Conservation (phyloP, 2,329 filamentous ascomycete species). For the Fusarium temperatum region DNA sequence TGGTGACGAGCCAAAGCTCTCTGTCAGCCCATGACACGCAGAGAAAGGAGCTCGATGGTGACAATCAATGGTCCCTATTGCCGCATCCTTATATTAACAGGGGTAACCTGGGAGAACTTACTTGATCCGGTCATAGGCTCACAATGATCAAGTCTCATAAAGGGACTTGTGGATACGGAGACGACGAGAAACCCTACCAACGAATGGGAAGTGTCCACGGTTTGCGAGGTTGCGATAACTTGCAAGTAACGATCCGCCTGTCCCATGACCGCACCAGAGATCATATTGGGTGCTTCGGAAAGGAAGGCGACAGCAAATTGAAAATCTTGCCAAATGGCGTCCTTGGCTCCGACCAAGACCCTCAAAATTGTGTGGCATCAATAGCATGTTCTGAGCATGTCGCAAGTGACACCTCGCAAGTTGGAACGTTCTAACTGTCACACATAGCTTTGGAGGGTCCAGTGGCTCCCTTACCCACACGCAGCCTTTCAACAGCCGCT, state of each 20-base stretch:
- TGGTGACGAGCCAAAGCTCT: constrained; percentile 2
- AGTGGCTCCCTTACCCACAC: constrained; percentile 28
- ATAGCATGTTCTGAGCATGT: constrained; percentile 31
- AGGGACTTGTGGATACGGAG: background rate
- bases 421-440: constrained; percentile 18
- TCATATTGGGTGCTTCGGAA: background rate
- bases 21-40: constrained; percentile 9
- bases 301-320: background rate
- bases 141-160: constrained; percentile 4
- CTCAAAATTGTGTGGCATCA: constrained; percentile 27
- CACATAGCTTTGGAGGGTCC: constrained; percentile 8
- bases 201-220: background rate
- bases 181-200: background rate
- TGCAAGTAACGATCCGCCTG: constrained; percentile 4
- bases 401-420: constrained; percentile 22
- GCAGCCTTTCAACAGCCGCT: constrained; percentile 36
- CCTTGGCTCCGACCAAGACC: background rate
- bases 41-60: constrained; percentile 8
- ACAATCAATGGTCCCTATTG: constrained; percentile 26
- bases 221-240: background rate
- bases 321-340: background rate
- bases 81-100: constrained; percentile 21
- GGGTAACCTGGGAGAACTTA: constrained; percentile 20
- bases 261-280: background rate
- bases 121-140: constrained; percentile 28